phyloP scores from a whole-genome alignment of 1,284 basidiomycete genomes.

The Cryptococcus amylolentus region DNA sequence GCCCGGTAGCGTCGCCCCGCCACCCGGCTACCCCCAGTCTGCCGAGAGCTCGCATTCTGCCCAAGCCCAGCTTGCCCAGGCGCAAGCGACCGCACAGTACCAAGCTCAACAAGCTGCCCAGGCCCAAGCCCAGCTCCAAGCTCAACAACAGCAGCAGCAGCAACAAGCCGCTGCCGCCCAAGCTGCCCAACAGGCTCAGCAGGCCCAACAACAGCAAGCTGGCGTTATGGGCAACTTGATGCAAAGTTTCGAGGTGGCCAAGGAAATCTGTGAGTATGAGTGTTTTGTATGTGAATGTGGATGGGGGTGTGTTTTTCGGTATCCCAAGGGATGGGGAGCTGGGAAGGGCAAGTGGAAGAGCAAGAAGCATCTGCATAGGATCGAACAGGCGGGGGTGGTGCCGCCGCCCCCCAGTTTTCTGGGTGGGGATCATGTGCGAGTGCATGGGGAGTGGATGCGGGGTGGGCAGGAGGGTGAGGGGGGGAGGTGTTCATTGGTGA shows the following conservation, averaged over 20 bases:
- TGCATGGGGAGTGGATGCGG: background rate
- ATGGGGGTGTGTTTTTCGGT: background rate
- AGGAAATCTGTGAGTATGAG: slow-evolving; percentile 74
- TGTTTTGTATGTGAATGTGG: background rate
- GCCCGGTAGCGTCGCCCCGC: background rate
- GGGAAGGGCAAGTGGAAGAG: background rate
- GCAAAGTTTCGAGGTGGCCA: slow-evolving; percentile 89
- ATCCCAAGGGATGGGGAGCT: background rate
- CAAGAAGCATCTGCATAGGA: background rate
- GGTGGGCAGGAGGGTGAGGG: background rate
- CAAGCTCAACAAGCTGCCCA: background rate
- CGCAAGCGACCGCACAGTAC: background rate
- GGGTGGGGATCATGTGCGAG: background rate
- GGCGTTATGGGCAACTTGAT: slow-evolving; percentile 85
- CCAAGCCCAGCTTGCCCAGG: background rate
- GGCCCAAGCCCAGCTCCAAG: background rate
- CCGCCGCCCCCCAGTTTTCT: background rate
- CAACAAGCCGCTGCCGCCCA: background rate
- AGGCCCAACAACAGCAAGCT: slow-evolving; percentile 5
- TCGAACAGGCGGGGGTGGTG: background rate
- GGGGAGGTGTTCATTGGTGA: background rate
- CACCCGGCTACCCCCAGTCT: background rate
- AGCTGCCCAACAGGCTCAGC: background rate
- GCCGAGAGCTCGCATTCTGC: background rate
- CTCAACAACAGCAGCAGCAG: background rate